Percentiles rank a stretch among this genome's conserved stretches.
Conservation (phyloP, 495 filamentous ascomycete species). For the Gamarada debralockiae region DNA sequence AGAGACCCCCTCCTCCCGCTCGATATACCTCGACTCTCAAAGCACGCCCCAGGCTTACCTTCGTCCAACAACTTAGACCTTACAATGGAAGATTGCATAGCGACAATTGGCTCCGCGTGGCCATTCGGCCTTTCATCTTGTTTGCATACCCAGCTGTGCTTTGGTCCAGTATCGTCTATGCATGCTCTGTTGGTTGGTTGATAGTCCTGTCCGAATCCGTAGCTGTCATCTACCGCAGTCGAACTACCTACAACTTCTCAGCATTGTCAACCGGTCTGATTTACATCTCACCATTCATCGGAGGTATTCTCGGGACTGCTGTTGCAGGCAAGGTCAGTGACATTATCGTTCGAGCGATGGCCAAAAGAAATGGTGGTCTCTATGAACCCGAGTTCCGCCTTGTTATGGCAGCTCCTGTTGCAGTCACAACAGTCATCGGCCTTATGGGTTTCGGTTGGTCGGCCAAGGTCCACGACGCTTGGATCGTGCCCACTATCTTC, state of each 20-base stretch:
- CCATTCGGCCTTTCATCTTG: conserved; percentile 75
- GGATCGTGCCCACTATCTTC: conserved; percentile 92
- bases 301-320: conserved; percentile 83
- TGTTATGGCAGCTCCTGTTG: conserved; percentile 83
- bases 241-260: conserved; percentile 68
- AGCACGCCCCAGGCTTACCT: conserved; percentile 59
- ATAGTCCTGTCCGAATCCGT: conserved; percentile 92
- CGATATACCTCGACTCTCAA: conserved; percentile 61
- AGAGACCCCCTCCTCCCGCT: conserved; percentile 11
- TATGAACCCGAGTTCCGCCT: conserved; percentile 96
- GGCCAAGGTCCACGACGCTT: conserved; percentile 64
- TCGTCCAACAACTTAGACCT: conserved; percentile 61
- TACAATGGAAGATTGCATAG: conserved; percentile 74
- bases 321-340: conserved; percentile 90
- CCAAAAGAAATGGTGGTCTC: conserved; percentile 79
- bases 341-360: conserved; percentile 73
- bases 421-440: conserved; percentile 75
- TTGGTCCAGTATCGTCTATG: conserved; percentile 85
- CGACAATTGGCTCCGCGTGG: conserved; percentile 76
- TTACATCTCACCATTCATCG: conserved; percentile 87
- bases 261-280: conserved; percentile 78
- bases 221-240: conserved; percentile 67
- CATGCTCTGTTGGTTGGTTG: conserved; percentile 90
- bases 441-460: conserved; percentile 95
- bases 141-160: conserved; percentile 86